Percentiles rank a stretch among this genome's conserved stretches.
Evolutionary conservation across 139 green algal species (phyloP).

Genomic region (Ulvella scutata): DNA sequence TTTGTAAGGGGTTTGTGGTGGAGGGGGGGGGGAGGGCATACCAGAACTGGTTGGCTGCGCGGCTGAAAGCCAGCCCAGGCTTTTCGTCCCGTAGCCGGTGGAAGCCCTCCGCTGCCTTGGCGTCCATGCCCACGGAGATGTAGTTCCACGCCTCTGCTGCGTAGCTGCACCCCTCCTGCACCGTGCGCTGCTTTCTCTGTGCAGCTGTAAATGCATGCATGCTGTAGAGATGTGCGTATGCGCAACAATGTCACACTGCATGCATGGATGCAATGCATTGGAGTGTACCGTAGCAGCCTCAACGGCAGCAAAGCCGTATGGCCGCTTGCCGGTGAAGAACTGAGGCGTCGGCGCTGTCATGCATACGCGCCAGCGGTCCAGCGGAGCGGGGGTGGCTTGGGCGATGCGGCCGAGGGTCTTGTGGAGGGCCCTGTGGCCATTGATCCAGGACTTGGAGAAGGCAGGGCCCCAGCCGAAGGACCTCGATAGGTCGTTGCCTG

Average conservation of each 20-base stretch:
- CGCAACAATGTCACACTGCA: no score
- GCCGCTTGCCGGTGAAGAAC: conserved; percentile 2
- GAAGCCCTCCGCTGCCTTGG: conserved; percentile 60
- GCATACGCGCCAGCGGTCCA: conserved; percentile 30
- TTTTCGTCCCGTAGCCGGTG: conserved; percentile 52
- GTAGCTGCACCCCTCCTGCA: conserved; percentile 32
- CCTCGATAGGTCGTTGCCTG: conserved; percentile 48
- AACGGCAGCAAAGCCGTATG: conserved; percentile 7
- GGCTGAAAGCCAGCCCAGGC: conserved; percentile 15
- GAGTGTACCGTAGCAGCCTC: conserved; percentile 3
- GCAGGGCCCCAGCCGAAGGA: conserved; percentile 56
- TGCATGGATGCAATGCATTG: conserved; percentile 6
- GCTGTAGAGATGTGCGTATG: no score
- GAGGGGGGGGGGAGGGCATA: no score
- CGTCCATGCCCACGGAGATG: conserved; percentile 62
- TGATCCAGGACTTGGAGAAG: conserved; percentile 45
- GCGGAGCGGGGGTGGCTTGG: conserved; percentile 8
- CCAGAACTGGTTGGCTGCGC: conserved; percentile 60
- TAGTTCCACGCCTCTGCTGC: conserved; percentile 48
- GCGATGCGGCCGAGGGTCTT: conserved; percentile 26
- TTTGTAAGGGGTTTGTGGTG: no score
- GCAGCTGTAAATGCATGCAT: background rate
- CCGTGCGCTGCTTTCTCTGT: background rate
- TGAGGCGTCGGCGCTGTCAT: conserved; percentile 8
- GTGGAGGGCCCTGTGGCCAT: conserved; percentile 30